These are phyloP conservation scores for Amanita thiersii DNA, from an alignment of 768 basidiomycete species.

Conservation along the genomic window DNA sequence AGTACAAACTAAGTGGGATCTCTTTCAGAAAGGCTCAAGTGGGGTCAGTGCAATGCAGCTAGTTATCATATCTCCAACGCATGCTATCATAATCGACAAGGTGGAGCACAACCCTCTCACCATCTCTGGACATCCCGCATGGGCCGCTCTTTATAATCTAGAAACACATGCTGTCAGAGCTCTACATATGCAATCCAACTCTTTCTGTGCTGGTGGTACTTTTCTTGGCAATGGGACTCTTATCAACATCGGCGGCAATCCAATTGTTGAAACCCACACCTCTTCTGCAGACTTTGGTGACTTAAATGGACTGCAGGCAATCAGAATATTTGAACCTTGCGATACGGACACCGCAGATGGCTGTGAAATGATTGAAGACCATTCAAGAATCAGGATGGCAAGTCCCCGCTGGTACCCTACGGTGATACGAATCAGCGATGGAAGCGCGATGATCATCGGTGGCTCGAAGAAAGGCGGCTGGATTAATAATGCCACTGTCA, in stretches of 20 bases:
- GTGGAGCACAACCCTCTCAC: conserved; percentile 79
- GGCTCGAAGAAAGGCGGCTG: conserved; percentile 79
- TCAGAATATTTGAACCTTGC: conserved; percentile 69
- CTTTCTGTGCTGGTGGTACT: conserved; percentile 80
- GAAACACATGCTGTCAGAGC: conserved; percentile 53
- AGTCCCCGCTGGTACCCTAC: conserved; percentile 80
- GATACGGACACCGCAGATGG: conserved; percentile 31
- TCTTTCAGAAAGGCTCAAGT: conserved; percentile 59
- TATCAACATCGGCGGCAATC: conserved; percentile 77
- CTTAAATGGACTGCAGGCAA: conserved; percentile 60
- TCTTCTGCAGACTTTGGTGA: conserved; percentile 71
- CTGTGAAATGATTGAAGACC: conserved; percentile 65
- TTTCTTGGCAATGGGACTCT: conserved; percentile 74
- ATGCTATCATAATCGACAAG: conserved; percentile 74
- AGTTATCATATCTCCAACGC: conserved; percentile 55
- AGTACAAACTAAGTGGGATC: conserved; percentile 36
- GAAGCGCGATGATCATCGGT: conserved; percentile 79
- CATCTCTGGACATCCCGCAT: conserved; percentile 70
- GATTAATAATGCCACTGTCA: conserved; percentile 76
- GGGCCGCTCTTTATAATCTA: conserved; percentile 71
- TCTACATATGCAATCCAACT: conserved; percentile 65
- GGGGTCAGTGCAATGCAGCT: conserved; percentile 80
- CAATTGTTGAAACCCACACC: conserved; percentile 58
- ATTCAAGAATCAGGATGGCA: conserved; percentile 57
- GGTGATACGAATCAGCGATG: conserved; percentile 58